Conservation (phyloP, 768 basidiomycete species). For the Lactarius akahatsu region DNA sequence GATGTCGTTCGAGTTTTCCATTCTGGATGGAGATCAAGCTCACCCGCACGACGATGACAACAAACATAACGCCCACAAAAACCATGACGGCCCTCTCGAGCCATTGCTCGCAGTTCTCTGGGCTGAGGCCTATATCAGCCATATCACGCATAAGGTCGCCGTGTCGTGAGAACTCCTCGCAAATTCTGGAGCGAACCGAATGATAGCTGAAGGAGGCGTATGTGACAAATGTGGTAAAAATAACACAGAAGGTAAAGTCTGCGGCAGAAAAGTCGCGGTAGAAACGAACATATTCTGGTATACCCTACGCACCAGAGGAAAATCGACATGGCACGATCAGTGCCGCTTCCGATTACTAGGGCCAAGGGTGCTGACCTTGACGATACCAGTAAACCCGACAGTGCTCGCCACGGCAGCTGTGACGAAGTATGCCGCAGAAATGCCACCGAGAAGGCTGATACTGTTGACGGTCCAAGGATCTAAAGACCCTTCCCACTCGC, state of each 20-base stretch:
- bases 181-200: constrained; percentile 57
- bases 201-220: constrained; percentile 57
- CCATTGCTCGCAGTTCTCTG: constrained; percentile 83
- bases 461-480: constrained; percentile 44
- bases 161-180: constrained; percentile 73
- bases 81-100: constrained; percentile 64
- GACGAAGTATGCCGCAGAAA: constrained; percentile 65
- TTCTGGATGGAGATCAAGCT: constrained; percentile 34
- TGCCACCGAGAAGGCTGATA: constrained; percentile 54
- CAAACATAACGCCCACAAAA: constrained; percentile 55
- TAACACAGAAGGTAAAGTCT: constrained; percentile 68
- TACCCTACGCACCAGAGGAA: constrained; percentile 44
- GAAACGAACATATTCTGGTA: constrained; percentile 65
- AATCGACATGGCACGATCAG: neutral
- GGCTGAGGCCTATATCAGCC: constrained; percentile 66
- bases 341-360: constrained; percentile 4
- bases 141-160: constrained; percentile 72
- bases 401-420: constrained; percentile 62
- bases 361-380: constrained; percentile 48
- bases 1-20: neutral
- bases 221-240: constrained; percentile 54
- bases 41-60: constrained; percentile 67
- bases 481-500: constrained; percentile 48
- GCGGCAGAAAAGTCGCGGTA: constrained; percentile 82
- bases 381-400: constrained; percentile 66